A percentile compares a stretch with the other conserved stretches of the same genome.
phyloP scores from a whole-genome alignment of 495 filamentous ascomycete genomes.

The Aspergillus ellipticus region DNA sequence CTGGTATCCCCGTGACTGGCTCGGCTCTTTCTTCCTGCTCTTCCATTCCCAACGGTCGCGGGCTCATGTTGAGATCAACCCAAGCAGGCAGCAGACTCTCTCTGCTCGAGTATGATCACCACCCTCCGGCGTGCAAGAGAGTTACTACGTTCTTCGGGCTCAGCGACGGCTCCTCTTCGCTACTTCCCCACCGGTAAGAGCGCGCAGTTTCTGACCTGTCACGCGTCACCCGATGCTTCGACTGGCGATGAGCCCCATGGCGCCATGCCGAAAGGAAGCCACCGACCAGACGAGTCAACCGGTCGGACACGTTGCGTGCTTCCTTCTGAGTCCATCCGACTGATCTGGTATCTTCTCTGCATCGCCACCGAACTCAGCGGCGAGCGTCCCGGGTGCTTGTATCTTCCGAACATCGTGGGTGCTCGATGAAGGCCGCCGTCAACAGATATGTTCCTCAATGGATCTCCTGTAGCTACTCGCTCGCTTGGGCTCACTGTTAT shows the following conservation, averaged over 20 bases:
- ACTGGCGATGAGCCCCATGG: constrained; percentile 5
- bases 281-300: constrained; percentile 12
- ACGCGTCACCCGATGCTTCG: constrained; percentile 27
- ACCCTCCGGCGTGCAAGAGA: neutral
- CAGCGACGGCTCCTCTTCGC: neutral
- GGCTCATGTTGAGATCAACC: neutral
- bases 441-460: neutral
- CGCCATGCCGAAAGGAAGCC: constrained; percentile 11
- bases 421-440: constrained; percentile 4
- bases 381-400: constrained; percentile 6
- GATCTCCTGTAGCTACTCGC: neutral
- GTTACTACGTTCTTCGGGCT: neutral
- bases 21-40: neutral
- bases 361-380: constrained; percentile 8
- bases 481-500: neutral
- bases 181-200: neutral
- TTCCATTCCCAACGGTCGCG: constrained; percentile 12
- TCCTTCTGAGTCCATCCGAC: neutral
- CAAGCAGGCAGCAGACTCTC: neutral
- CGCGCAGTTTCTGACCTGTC: constrained; percentile 31
- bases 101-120: neutral
- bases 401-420: constrained; percentile 18
- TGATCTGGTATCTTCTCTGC: neutral
- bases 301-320: constrained; percentile 5
- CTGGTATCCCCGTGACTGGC: neutral